phyloP scores from a whole-genome alignment of 352 stramenopile species.

The Phytophthora idaei region DNA sequence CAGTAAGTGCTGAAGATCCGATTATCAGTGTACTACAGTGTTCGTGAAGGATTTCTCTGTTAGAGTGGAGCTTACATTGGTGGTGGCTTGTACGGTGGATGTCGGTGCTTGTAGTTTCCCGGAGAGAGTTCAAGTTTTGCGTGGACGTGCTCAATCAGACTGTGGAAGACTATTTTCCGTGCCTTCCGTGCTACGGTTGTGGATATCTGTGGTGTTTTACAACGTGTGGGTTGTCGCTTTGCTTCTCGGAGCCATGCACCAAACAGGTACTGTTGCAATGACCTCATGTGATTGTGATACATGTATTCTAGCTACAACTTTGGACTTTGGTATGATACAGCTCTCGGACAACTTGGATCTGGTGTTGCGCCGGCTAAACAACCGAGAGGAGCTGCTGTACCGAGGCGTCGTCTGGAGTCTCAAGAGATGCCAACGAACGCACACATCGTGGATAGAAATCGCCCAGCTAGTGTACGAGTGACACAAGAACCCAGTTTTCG shows the following conservation, averaged over 20 bases:
- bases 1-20: slow-evolving; percentile 41
- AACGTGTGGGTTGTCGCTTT: slow-evolving; percentile 63
- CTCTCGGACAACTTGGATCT: slow-evolving; percentile 67
- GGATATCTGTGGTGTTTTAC: slow-evolving; percentile 73
- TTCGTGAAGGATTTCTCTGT: background rate
- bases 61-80: slow-evolving; percentile 2
- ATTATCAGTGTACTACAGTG: background rate
- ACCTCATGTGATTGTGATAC: background rate
- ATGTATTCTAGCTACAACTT: background rate
- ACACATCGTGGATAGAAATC: slow-evolving; percentile 79
- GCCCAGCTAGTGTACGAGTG: slow-evolving; percentile 68
- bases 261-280: slow-evolving; percentile 48
- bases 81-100: slow-evolving; percentile 3
- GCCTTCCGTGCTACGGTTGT: slow-evolving; percentile 69
- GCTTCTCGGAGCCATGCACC: slow-evolving; percentile 69
- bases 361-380: slow-evolving; percentile 68
- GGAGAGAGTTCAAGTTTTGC: slow-evolving; percentile 80
- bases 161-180: slow-evolving; percentile 75
- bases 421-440: slow-evolving; percentile 47
- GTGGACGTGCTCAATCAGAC: slow-evolving; percentile 81
- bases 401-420: slow-evolving; percentile 69
- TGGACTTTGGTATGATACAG: slow-evolving; percentile 30
- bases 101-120: slow-evolving; percentile 46
- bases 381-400: slow-evolving; percentile 73
- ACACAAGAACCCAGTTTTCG: slow-evolving; percentile 17